phyloP scores from a whole-genome alignment of 192 early-diverging fungal genomes.

The Coemansia sp. region DNA sequence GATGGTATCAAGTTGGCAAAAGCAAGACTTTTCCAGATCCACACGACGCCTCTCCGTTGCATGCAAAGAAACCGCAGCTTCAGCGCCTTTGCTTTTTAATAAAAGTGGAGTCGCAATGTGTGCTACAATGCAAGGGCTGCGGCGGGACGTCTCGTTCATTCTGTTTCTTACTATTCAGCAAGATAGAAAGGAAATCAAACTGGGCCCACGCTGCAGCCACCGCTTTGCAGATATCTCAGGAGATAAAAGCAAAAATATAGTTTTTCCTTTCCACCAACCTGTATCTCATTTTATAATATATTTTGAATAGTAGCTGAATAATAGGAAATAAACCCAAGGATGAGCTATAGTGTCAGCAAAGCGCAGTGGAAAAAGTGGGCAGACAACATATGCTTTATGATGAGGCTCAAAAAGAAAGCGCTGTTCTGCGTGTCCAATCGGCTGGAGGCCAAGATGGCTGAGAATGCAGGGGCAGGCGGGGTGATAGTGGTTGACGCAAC shows the following conservation, averaged over 20 bases:
- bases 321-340: background rate
- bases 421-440: background rate
- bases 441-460: slow-evolving; percentile 1
- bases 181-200: too few relatives aligned
- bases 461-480: background rate
- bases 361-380: background rate
- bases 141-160: too few relatives aligned
- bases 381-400: slow-evolving; percentile 1
- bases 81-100: background rate
- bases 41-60: too few relatives aligned
- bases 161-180: too few relatives aligned
- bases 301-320: background rate
- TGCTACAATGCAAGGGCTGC: background rate
- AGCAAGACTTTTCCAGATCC: too few relatives aligned
- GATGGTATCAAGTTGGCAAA: too few relatives aligned
- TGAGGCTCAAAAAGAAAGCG: background rate
- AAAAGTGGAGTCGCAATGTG: background rate
- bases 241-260: too few relatives aligned
- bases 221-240: too few relatives aligned
- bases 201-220: too few relatives aligned
- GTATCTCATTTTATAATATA: background rate
- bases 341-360: background rate
- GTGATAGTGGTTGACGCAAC: background rate
- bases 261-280: too few relatives aligned
- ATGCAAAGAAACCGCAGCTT: background rate